Conservation (phyloP, 2,329 filamentous ascomycete genomes). For the Talaromyces sp. region DNA sequence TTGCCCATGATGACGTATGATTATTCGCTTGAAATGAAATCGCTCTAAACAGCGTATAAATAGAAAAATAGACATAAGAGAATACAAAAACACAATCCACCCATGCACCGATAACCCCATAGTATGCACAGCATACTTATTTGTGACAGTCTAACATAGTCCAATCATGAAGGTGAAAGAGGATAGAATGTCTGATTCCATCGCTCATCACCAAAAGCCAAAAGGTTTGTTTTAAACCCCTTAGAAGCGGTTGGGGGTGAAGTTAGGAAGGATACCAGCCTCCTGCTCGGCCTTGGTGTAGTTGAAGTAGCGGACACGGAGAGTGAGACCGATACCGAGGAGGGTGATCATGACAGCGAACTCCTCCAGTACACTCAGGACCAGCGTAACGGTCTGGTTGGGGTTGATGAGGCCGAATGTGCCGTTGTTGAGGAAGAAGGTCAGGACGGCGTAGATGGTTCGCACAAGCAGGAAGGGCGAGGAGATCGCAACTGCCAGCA, state of each 20-base stretch:
- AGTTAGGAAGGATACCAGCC: not conserved
- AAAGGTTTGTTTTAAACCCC: not conserved
- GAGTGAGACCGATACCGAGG: slow-evolving; percentile 36
- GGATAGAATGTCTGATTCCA: not conserved
- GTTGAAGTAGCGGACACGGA: slow-evolving; percentile 7
- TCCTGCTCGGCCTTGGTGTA: not conserved
- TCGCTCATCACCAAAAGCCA: too few relatives aligned
- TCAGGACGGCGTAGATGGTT: slow-evolving; percentile 51
- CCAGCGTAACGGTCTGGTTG: slow-evolving; percentile 44
- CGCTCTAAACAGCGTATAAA: too few relatives aligned
- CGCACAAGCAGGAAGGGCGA: slow-evolving; percentile 56
- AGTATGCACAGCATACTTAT: too few relatives aligned
- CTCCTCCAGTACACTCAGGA: slow-evolving; percentile 56
- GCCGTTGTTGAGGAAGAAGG: slow-evolving; percentile 45
- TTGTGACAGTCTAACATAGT: too few relatives aligned
- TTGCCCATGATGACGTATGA: too few relatives aligned
- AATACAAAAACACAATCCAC: too few relatives aligned
- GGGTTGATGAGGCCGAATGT: slow-evolving; percentile 50
- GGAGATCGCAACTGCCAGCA: slow-evolving; percentile 47
- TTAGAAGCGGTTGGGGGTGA: not conserved
- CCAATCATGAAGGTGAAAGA: too few relatives aligned
- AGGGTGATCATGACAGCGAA: slow-evolving; percentile 50
- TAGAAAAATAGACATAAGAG: too few relatives aligned
- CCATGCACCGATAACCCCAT: too few relatives aligned
- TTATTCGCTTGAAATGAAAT: too few relatives aligned